Evolutionary conservation across 352 stramenopile species (phyloP), one percentile per base, ranked within the genome.

Genomic region (Phytopythium ostracodes): DNA sequence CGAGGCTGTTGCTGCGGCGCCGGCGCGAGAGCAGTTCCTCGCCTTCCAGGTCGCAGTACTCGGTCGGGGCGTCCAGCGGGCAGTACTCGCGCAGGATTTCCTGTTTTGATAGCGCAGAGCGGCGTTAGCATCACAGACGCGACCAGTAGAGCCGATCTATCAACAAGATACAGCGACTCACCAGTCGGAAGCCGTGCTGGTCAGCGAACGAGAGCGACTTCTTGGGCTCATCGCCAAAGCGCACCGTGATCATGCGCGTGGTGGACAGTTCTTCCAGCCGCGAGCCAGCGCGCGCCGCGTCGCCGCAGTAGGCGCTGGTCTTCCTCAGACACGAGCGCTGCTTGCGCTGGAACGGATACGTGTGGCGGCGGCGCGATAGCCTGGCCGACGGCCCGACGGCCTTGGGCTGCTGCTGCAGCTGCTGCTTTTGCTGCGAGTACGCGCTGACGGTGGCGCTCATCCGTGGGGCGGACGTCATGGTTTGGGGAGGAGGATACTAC

Each of bases 161-260:
- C n/a, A n/a, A n/a, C 40, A 8, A 46, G 12, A 22, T 1, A 12
- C 20, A 20, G 42, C 42, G 42, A 61, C 64, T 29, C 61, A 88
- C 78, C 59, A 88, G 65, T 62, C 75, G 62, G 50, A 72, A 63
- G 38, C 76, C 79, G 54, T 74, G 68, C 53, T 88, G 76, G 61
- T 88, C 79, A 0, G 79, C 79, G 60, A 88, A 88, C 57, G 73
- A 84, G 1, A 88, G 66, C 40, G 65, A 63, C 59, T 88, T 88
- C 67, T 88, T 88, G 64, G 64, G 67, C 42, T 62, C 38, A 8
- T 51, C 42, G 25, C 62, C 67, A 42, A 71, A 77, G 56, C 71
- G 68, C 42, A 85, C 64, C 31, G 73, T 73, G 63, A 75, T 64
- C 44, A 55, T 63, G 38, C 65, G 71, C 55, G 59, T 72, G 47